Base-by-base conservation (phyloP, 176 grass and related monocot genomes). In the Lolium perenne region DNA sequence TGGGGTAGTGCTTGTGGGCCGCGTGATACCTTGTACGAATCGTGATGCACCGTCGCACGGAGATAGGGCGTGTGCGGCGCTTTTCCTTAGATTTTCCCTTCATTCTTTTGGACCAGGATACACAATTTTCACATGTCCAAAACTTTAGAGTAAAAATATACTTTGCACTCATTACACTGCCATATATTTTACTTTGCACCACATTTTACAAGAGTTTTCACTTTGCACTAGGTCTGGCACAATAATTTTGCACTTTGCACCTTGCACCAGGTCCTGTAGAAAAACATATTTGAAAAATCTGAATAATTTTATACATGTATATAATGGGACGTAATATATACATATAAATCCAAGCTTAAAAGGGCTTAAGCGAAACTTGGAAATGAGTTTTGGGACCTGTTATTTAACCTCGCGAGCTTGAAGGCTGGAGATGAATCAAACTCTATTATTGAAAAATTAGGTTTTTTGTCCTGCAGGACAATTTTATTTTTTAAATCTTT, bases 361-460 rank as follows among this genome's bases (percentile, higher is more conserved):
- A 16, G 25, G 45, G 17, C 10, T 2, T 71, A 72, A 47, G 20
- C 3, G 10, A 56, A 25, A 35, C 45, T 81, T 70, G 69, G 32
- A 10, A 70, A 63, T 22, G 69, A 70, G 75, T 68, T 85, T 70
- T n/a, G 53, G 51, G 29, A 76, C n/a, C 45, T 69, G 58, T 90
- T 77, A 18, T 71, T 38, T 71, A 71, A 10, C 38, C 40, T 46
- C 13, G 10, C 20, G 20, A 71, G 18, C 4, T 46, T 71, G 68
- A 71, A 71, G 68, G 40, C 40, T 71, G 18, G 38, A 71, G 68
- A 71, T 68, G 32, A 38, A 68, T 68, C 64, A 68, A 68, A 68
- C 64, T 67, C 63, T 68, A 68, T 38, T 68, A 68, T 17, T 38
- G 14, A 8, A 17, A 38, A 17, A 20, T 20, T 20, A 23, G 14